Conservation (phyloP, 257 asterid species). For the Buddleja alternifolia region DNA sequence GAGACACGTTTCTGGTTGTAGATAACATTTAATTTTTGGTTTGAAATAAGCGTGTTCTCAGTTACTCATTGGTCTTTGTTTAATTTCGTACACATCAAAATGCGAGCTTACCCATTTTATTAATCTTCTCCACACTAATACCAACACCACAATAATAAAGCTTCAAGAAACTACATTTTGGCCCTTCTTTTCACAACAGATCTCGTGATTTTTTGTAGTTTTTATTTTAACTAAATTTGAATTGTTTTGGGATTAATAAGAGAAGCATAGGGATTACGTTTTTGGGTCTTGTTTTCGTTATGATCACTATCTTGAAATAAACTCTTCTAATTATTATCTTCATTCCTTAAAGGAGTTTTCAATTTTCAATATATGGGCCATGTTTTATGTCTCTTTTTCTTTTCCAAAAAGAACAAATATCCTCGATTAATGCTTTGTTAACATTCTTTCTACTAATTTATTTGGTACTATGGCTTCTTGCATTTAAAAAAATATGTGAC, state of each 20-base stretch:
- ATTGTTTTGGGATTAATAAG: constrained; percentile 25
- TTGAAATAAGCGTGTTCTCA: constrained; percentile 31
- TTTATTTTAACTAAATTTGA: background rate
- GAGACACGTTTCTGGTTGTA: constrained; percentile 24
- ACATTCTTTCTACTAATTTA: constrained; percentile 4
- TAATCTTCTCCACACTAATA: constrained; percentile 31
- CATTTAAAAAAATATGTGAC: background rate
- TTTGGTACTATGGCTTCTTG: background rate
- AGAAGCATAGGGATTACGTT: constrained; percentile 38
- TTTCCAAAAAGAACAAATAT: background rate
- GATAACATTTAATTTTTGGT: constrained; percentile 28
- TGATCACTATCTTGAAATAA: background rate
- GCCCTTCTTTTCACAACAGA: constrained; percentile 51
- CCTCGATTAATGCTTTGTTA: background rate
- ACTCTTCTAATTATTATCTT: background rate
- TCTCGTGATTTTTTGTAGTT: constrained; percentile 7
- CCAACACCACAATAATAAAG: constrained; percentile 36
- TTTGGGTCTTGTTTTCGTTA: constrained; percentile 17
- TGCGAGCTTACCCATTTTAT: constrained; percentile 39
- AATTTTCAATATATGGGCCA: constrained; percentile 3
- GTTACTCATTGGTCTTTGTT: constrained; percentile 21
- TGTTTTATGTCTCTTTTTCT: background rate
- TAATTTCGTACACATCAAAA: constrained; percentile 33
- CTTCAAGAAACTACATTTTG: constrained; percentile 22
- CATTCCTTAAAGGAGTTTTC: constrained; percentile 19